Evolutionary conservation across 306 rosid genomes (phyloP).

Genomic region (Spatholobus suberectus): DNA sequence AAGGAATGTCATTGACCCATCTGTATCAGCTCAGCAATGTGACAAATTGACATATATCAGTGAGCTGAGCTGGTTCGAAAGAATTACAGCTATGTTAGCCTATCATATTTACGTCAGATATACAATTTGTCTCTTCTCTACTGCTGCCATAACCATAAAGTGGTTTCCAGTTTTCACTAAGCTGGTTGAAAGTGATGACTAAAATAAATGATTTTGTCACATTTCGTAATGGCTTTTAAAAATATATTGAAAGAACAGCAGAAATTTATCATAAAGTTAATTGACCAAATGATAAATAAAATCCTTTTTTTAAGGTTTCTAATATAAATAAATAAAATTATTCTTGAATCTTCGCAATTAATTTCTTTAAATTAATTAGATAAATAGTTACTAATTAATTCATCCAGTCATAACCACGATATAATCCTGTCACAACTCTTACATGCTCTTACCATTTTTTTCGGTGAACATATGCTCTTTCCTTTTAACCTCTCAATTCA

Average conservation of each 20-base stretch:
- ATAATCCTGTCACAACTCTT: too few relatives aligned
- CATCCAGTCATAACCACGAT: too few relatives aligned
- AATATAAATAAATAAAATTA: neutral
- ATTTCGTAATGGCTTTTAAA: neutral
- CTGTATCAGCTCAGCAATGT: conserved; percentile 45
- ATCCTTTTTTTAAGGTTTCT: neutral
- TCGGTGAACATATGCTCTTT: too few relatives aligned
- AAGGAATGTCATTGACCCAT: conserved; percentile 33
- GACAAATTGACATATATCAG: neutral
- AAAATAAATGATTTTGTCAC: neutral
- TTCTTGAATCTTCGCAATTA: too few relatives aligned
- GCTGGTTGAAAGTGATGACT: conserved; percentile 1
- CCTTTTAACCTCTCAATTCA: too few relatives aligned
- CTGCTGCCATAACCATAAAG: conserved; percentile 6
- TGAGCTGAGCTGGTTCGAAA: conserved; percentile 40
- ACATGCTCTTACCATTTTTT: too few relatives aligned
- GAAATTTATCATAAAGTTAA: neutral
- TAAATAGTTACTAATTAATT: too few relatives aligned
- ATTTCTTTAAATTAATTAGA: neutral
- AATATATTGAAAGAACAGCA: neutral
- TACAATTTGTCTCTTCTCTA: conserved; percentile 22
- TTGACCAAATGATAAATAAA: neutral
- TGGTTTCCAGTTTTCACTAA: conserved; percentile 5
- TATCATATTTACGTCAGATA: conserved; percentile 33
- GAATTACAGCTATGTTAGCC: conserved; percentile 27